Conservation (phyloP, 1,284 basidiomycete species). For the Waitea zeae region DNA sequence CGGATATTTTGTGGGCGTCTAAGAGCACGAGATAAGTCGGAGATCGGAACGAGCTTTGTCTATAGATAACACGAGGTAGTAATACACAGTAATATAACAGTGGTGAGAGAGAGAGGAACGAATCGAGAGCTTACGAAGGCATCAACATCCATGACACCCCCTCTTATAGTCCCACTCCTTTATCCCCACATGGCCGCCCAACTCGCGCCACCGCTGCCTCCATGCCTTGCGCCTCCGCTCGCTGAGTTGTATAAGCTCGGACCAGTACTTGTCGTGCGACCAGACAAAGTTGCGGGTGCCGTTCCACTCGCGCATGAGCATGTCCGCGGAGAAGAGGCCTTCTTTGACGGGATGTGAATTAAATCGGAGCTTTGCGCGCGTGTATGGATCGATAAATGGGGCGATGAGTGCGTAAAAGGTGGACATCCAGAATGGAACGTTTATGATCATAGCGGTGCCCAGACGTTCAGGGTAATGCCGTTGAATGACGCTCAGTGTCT, state of each 20-base stretch:
- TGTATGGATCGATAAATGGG: slow-evolving; percentile 69
- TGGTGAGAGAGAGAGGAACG: too few relatives aligned
- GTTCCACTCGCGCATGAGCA: slow-evolving; percentile 45
- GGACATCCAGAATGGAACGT: slow-evolving; percentile 69
- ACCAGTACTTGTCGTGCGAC: slow-evolving; percentile 61
- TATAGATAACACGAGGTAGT: too few relatives aligned
- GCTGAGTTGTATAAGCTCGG: slow-evolving; percentile 36
- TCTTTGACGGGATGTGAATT: slow-evolving; percentile 47
- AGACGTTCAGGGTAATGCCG: slow-evolving; percentile 88
- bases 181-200: slow-evolving; percentile 48
- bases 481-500: slow-evolving; percentile 66
- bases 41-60: too few relatives aligned
- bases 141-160: too few relatives aligned
- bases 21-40: too few relatives aligned
- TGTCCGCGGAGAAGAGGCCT: slow-evolving; percentile 35
- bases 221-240: slow-evolving; percentile 29
- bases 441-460: slow-evolving; percentile 68
- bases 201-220: slow-evolving; percentile 39
- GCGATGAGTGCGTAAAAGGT: slow-evolving; percentile 73
- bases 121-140: too few relatives aligned
- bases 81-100: too few relatives aligned
- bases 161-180: slow-evolving; percentile 64
- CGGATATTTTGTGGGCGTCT: too few relatives aligned
- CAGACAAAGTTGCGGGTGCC: slow-evolving; percentile 49
- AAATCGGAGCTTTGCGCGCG: slow-evolving; percentile 54